Base-by-base conservation (phyloP, 768 basidiomycete genomes). In the Trametes elegans region DNA sequence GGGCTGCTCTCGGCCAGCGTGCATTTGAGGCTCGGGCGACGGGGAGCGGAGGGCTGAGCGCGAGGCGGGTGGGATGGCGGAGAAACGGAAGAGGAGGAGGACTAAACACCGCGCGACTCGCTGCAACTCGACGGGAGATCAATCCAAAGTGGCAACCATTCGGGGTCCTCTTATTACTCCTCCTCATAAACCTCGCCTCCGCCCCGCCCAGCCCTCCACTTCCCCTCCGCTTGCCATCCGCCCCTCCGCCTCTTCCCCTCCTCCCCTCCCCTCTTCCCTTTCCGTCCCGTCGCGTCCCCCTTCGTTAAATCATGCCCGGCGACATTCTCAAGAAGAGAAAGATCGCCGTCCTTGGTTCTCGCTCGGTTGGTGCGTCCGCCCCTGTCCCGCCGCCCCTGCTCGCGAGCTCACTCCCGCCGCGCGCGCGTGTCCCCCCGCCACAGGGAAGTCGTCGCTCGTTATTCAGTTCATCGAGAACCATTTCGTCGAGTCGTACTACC, bases 381-480 rank as follows among this genome's bases (percentile, higher is more conserved):
- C 60, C 53, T 64, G 39, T 49, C 53, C n/a, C n/a, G n/a, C n/a
- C 36, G 9, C 53, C 21, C 39, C 21, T 41, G 43, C 32, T 21
- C 49, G 53, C 39, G 38, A 24, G 38, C 58, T 29, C 54, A 23
- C 40, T 27, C 42, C 31, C 48, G 31, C 36, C 28, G 2, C 45
- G 28, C 34, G 29, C 43, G 38, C 51, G 35, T 26, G 27, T 43
- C 35, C 55, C 35, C 45, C 31, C 39, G 21, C 44, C 35, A 31
- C 74, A 97, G 96, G 95, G 61, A 98, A 97, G 77, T 92, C 92
- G 23, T 97, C 96, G 48, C 81, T 97, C 57, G 82, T 94, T 58
- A 81, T 93, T 64, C 91, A 95, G 72, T 98, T 92, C 74, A 88
- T 94, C 73, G 90, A 97, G 74, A 87, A 89, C 63, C 83, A 88